phyloP scores from a whole-genome alignment of 208 protist genomes.

The Acanthamoeba royreba region DNA sequence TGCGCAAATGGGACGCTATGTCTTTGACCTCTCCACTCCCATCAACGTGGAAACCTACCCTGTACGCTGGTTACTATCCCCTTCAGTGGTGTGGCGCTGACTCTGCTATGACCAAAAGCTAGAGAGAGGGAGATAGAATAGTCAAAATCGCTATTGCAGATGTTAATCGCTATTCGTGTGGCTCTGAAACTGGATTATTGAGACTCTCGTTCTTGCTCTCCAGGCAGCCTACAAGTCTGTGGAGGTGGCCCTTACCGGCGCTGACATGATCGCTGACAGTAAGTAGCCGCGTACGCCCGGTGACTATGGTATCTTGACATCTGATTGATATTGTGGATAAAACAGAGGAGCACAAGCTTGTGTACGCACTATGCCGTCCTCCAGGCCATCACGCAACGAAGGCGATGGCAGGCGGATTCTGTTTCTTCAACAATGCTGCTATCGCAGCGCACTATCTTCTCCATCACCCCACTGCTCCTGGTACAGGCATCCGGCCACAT shows the following conservation, averaged over 20 bases:
- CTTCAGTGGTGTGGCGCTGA: too few species aligned
- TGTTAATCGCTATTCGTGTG: too few species aligned
- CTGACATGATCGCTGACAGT: slow-evolving; percentile 1
- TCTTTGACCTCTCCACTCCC: not conserved
- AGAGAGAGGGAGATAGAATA: not conserved
- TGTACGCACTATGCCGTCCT: slow-evolving; percentile 27
- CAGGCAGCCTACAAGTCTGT: not conserved
- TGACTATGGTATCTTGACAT: not conserved
- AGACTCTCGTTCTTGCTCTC: not conserved
- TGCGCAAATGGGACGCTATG: not conserved
- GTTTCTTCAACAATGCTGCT: slow-evolving; percentile 63
- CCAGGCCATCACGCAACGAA: slow-evolving; percentile 62
- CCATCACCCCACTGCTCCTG: not conserved
- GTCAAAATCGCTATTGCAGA: not conserved
- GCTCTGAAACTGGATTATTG: not conserved
- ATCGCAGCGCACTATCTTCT: slow-evolving; percentile 49
- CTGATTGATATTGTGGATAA: not conserved
- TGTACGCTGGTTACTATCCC: too few species aligned
- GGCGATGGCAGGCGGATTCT: slow-evolving; percentile 49
- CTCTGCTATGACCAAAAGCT: too few species aligned
- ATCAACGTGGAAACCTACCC: not conserved
- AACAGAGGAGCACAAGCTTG: not conserved
- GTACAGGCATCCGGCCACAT: not conserved
- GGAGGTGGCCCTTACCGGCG: slow-evolving; percentile 2
- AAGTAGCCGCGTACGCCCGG: not conserved